These are phyloP conservation scores for Elsinoe australis DNA, from an alignment of 2,329 filamentous ascomycete genomes.

Conservation along the genomic window DNA sequence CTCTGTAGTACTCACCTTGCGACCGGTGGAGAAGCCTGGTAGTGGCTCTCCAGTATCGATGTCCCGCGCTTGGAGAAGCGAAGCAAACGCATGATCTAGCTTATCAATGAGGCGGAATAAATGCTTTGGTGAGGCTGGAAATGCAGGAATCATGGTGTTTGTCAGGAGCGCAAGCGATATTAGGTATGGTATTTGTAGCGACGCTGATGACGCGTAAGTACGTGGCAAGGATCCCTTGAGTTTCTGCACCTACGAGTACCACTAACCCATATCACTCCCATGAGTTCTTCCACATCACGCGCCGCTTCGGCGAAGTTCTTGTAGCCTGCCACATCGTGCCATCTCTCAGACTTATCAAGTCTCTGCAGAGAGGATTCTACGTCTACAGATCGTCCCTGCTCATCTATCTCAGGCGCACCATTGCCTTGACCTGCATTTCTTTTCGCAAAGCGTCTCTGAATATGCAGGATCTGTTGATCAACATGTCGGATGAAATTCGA, in stretches of 20 bases:
- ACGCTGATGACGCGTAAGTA: slow-evolving; percentile 44
- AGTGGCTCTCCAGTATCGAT: slow-evolving; percentile 56
- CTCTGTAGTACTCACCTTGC: slow-evolving; percentile 67
- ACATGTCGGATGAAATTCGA: slow-evolving; percentile 50
- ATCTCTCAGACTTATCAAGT: slow-evolving; percentile 30
- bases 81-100: slow-evolving; percentile 75
- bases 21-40: slow-evolving; percentile 60
- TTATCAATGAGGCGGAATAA: slow-evolving; percentile 68
- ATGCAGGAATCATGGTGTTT: slow-evolving; percentile 63
- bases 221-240: neutral
- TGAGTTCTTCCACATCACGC: slow-evolving; percentile 62
- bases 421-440: slow-evolving; percentile 30
- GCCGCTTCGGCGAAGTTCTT: slow-evolving; percentile 61
- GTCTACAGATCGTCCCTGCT: slow-evolving; percentile 19
- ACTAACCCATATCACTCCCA: slow-evolving; percentile 79
- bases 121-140: slow-evolving; percentile 58
- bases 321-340: slow-evolving; percentile 44
- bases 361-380: slow-evolving; percentile 22
- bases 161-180: slow-evolving; percentile 68
- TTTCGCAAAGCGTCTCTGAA: slow-evolving; percentile 48
- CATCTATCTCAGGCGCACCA: slow-evolving; percentile 16
- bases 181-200: slow-evolving; percentile 74
- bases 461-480: slow-evolving; percentile 45
- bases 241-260: slow-evolving; percentile 61
- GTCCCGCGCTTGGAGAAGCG: slow-evolving; percentile 61